A percentile compares a stretch with the other conserved stretches of the same genome.
Evolutionary conservation across 352 stramenopile genomes (phyloP).

Genomic region (Globisporangium uncinulatum): DNA sequence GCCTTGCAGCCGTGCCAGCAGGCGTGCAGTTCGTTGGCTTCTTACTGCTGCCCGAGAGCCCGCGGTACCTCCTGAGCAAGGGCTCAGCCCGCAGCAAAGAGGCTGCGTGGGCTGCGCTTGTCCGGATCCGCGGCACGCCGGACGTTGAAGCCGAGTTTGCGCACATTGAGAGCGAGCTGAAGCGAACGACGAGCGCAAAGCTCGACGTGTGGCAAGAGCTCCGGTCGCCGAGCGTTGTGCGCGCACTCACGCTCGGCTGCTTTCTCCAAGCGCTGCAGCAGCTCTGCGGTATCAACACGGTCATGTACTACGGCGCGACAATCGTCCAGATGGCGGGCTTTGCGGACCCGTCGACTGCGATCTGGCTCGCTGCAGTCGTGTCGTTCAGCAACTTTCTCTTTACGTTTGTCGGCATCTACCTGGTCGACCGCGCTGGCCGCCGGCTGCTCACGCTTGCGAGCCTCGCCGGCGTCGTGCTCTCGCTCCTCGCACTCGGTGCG

Average conservation of each 20-base stretch:
- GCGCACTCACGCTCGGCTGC: conserved; percentile 52
- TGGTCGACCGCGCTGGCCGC: conserved; percentile 44
- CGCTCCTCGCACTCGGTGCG: conserved; percentile 32
- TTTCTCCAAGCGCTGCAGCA: conserved; percentile 59
- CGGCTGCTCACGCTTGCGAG: conserved; percentile 46
- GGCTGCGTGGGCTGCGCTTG: conserved; percentile 35
- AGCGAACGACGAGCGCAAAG: conserved; percentile 14
- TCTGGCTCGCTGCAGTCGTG: conserved; percentile 75
- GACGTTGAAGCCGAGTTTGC: conserved; percentile 51
- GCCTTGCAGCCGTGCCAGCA: conserved; percentile 54
- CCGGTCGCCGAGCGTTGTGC: conserved; percentile 25
- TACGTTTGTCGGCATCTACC: conserved; percentile 55
- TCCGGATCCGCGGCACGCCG: conserved; percentile 45
- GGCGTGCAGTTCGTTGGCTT: conserved; percentile 70
- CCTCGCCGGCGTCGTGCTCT: conserved; percentile 35
- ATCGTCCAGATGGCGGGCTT: conserved; percentile 85
- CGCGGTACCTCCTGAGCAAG: conserved; percentile 54
- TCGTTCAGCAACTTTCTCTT: conserved; percentile 68
- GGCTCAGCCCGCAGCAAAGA: conserved; percentile 16
- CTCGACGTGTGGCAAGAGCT: conserved; percentile 33
- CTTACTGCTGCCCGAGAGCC: conserved; percentile 58
- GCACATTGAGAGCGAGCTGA: conserved; percentile 50
- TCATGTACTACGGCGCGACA: conserved; percentile 84
- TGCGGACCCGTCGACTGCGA: conserved; percentile 53
- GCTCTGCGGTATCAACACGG: conserved; percentile 83